Evolutionary conservation across 768 basidiomycete species (phyloP), one percentile per base, ranked within the genome.

Genomic region (Suillus subaureus): DNA sequence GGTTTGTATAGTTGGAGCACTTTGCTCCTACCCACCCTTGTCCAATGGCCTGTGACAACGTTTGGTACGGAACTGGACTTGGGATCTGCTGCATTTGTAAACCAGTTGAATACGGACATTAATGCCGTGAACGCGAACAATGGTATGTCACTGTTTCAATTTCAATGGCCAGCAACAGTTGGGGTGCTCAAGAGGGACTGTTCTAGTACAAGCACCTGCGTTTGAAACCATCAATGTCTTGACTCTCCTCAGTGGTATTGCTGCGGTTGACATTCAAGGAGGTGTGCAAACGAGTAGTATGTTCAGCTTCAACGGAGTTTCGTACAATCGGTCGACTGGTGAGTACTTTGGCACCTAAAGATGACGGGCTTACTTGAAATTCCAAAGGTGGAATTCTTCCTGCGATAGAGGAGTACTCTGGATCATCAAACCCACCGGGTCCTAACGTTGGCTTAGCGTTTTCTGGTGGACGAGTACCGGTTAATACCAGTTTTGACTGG

Each of bases 61-160:
- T 31, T 7, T 3, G 58, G 58, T 42, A 60, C 42, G 6, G 58
- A 60, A 60, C 26, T 60, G 2, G 28, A 60, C 18, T 21, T 60
- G 12, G 58, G 58, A 42, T 42, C 58, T 18, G 11, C 7, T 13
- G 58, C 40, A 3, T 60, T 60, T 21, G 35, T 18, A 28, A 42
- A 28, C 26, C 39, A 60, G 40, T 42, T 60, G 1, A 60, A 3
- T 9, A 3, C 11, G 2, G 58, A 60, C 35, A 6, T 60, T 1
- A 21, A 6, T 21, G 5, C 3, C 2, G 0, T 0, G 2, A 0
- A 9, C 7, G 6, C 11, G 6, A 42, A 6, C 3, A 5, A 0
- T 6, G 26, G 58, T 60, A 60, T 13, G 39, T 28, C 28, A 21
- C 3, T 21, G 5, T 7, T 60, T 37, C 23, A 40, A 26, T 40